phyloP scores from a whole-genome alignment of 192 early-diverging fungal species.

The Podila epigama region DNA sequence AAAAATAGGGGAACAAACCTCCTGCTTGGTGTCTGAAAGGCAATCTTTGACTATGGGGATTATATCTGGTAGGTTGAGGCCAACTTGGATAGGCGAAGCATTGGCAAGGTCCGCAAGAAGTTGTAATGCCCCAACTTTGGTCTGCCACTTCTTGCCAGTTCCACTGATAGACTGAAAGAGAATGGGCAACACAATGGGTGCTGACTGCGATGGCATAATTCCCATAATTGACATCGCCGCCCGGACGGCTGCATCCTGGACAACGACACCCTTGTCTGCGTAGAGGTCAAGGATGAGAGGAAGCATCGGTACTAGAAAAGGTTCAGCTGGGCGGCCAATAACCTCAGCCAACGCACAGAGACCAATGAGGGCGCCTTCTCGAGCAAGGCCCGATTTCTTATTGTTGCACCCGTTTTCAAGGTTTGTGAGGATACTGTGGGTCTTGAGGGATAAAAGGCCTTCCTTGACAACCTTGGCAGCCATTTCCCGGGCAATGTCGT shows the following conservation, averaged over 20 bases:
- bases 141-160: constrained; percentile 78
- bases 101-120: constrained; percentile 52
- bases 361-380: constrained; percentile 70
- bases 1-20: constrained; percentile 45
- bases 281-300: constrained; percentile 65
- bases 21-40: constrained; percentile 79
- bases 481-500: constrained; percentile 53
- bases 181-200: constrained; percentile 65
- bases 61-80: constrained; percentile 61
- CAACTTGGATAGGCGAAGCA: constrained; percentile 57
- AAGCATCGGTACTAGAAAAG: constrained; percentile 65
- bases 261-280: constrained; percentile 60
- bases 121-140: constrained; percentile 67
- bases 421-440: constrained; percentile 61
- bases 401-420: constrained; percentile 65
- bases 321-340: constrained; percentile 68
- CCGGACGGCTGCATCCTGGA: constrained; percentile 56
- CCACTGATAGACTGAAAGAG: constrained; percentile 67
- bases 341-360: constrained; percentile 68
- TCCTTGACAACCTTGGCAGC: constrained; percentile 53
- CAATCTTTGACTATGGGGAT: constrained; percentile 75
- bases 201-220: constrained; percentile 53
- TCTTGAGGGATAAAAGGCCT: constrained; percentile 64
- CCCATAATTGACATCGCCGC: constrained; percentile 51
- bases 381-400: constrained; percentile 69